These are phyloP conservation scores for Calocybe cyanea DNA, from an alignment of 768 basidiomycete species.

Conservation along the genomic window DNA sequence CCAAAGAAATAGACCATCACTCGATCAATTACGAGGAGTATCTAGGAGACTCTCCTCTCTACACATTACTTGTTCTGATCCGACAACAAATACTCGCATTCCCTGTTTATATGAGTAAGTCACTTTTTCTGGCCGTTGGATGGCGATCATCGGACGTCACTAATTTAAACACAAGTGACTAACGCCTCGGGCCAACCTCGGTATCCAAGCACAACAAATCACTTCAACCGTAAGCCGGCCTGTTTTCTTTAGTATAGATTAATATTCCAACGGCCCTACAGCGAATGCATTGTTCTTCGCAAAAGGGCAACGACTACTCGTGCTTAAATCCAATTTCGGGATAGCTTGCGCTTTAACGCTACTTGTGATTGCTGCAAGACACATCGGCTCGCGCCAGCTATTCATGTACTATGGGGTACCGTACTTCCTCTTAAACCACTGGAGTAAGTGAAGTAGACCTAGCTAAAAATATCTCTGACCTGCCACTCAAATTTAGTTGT, in stretches of 20 bases:
- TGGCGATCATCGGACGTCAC: conserved; percentile 23
- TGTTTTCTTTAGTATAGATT: neutral
- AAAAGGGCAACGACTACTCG: conserved; percentile 41
- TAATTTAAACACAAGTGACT: conserved; percentile 46
- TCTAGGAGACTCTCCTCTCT: conserved; percentile 58
- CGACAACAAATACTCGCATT: conserved; percentile 57
- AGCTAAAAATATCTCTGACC: neutral
- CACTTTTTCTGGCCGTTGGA: conserved; percentile 46
- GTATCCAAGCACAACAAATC: conserved; percentile 61
- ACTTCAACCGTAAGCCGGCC: conserved; percentile 51
- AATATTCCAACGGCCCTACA: conserved; percentile 32
- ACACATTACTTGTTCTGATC: conserved; percentile 51
- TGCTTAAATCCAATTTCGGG: conserved; percentile 52
- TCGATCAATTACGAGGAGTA: conserved; percentile 51
- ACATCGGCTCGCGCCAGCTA: conserved; percentile 34
- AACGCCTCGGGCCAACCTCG: conserved; percentile 59
- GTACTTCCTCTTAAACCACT: conserved; percentile 50
- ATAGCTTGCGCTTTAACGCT: conserved; percentile 40
- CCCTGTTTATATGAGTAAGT: conserved; percentile 57
- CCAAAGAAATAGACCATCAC: conserved; percentile 35
- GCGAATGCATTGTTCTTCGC: conserved; percentile 37
- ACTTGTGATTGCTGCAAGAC: conserved; percentile 27
- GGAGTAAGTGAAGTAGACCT: conserved; percentile 34
- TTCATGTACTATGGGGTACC: conserved; percentile 45
- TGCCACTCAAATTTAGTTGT: conserved; percentile 24